Percentiles rank a stretch among this genome's conserved stretches.
phyloP scores from a whole-genome alignment of 2,329 filamentous ascomycete species.

The Zarea fungicola region DNA sequence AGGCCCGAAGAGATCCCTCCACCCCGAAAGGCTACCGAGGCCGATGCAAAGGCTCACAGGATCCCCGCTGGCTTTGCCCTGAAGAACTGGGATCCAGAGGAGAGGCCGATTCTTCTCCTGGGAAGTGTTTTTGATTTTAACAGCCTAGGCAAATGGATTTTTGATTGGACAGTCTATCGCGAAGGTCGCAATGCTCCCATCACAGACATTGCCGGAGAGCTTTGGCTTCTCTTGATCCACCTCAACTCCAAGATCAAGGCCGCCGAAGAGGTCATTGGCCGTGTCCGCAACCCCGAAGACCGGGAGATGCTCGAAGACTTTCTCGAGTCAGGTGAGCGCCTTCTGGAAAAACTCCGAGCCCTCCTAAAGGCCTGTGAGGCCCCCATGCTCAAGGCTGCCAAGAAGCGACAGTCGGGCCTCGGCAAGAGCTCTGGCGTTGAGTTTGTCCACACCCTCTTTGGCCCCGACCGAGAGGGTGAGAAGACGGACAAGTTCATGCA shows the following conservation, averaged over 20 bases:
- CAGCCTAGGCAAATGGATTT: constrained; percentile 98
- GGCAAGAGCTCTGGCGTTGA: constrained; percentile 90
- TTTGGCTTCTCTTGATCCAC: constrained; percentile 94
- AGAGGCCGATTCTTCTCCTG: constrained; percentile 88
- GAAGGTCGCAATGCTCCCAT: constrained; percentile 78
- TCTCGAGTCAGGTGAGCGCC: constrained; percentile 78
- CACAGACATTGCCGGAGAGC: constrained; percentile 84
- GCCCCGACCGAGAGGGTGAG: constrained; percentile 81
- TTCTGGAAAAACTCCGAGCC: constrained; percentile 78
- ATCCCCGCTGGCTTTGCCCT: constrained; percentile 89
- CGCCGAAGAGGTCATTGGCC: constrained; percentile 69
- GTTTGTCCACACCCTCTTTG: constrained; percentile 95
- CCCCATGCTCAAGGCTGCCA: constrained; percentile 89
- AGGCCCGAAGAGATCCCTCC: constrained; percentile 29
- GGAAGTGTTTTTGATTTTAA: constrained; percentile 97
- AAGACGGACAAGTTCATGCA: constrained; percentile 92
- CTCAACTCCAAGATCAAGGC: constrained; percentile 91
- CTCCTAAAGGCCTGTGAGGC: constrained; percentile 88
- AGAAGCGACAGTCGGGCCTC: constrained; percentile 62
- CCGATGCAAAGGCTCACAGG: constrained; percentile 57
- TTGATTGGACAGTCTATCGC: constrained; percentile 96
- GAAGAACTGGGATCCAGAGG: constrained; percentile 96
- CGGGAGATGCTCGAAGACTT: constrained; percentile 84
- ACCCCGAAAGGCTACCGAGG: constrained; percentile 49
- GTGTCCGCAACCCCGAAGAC: constrained; percentile 68